Conservation (phyloP, 164 flowering plant genomes). For the Kingdonia uniflora region DNA sequence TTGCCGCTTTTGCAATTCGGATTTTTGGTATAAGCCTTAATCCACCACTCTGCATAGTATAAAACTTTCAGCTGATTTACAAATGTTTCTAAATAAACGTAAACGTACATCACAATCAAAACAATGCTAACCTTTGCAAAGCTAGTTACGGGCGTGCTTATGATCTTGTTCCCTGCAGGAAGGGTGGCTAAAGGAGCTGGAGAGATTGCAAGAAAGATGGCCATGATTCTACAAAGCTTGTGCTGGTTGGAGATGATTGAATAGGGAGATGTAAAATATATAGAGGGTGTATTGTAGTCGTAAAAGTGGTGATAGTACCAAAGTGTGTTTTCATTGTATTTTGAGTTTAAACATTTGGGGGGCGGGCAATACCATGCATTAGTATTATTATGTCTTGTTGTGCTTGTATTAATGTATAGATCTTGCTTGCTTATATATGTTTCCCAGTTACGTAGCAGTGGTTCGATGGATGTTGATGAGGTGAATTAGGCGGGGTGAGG, state of each 20-base stretch:
- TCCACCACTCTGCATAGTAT: no score
- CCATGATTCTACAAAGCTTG: conserved; percentile 13
- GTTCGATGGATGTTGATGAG: no score
- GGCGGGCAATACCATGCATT: conserved; percentile 11
- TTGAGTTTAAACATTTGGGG: not conserved
- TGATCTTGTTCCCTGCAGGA: conserved; percentile 5
- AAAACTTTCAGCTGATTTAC: no score
- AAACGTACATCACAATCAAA: no score
- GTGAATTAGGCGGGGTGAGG: no score
- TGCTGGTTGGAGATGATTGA: not conserved
- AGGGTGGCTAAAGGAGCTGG: conserved; percentile 18
- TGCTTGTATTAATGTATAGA: no score
- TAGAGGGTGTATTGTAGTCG: conserved; percentile 5
- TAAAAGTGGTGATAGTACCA: conserved; percentile 7
- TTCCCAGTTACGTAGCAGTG: no score
- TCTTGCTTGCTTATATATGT: no score
- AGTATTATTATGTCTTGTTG: conserved; percentile 7
- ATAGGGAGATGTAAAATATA: not conserved
- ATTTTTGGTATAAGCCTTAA: conserved; percentile 16
- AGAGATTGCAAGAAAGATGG: conserved; percentile 17
- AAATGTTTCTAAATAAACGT: no score
- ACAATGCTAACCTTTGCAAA: no score
- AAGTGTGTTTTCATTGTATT: conserved; percentile 3
- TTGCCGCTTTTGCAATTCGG: conserved; percentile 13
- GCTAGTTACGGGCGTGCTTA: not conserved